Conservation (phyloP, 139 green algal genomes). For the Chlorella sorokiniana region DNA sequence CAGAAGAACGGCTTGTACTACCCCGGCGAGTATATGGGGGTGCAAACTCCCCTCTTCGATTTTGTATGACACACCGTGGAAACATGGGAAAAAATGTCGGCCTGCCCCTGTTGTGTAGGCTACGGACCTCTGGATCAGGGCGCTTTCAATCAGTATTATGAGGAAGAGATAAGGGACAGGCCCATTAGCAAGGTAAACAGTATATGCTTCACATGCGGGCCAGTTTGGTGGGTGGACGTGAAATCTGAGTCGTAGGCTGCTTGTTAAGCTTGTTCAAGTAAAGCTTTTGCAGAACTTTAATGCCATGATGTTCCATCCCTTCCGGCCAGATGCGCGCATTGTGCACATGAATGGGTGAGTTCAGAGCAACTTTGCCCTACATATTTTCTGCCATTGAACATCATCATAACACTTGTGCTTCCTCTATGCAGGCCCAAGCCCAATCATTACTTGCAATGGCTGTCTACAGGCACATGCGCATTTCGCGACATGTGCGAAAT, state of each 20-base stretch:
- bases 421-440: slow-evolving; percentile 16
- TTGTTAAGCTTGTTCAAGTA: neutral
- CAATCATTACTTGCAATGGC: slow-evolving; percentile 18
- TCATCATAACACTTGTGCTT: neutral
- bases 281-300: slow-evolving; percentile 14
- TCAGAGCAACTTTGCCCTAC: neutral
- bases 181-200: slow-evolving; percentile 9
- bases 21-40: neutral
- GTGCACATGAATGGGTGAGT: slow-evolving; percentile 24
- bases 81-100: neutral
- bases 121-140: slow-evolving; percentile 17
- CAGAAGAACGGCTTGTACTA: slow-evolving; percentile 24
- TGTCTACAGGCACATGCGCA: neutral
- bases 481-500: slow-evolving; percentile 11
- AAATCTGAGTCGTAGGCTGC: neutral
- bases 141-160: slow-evolving; percentile 21
- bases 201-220: neutral
- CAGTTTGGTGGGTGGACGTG: neutral
- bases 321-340: slow-evolving; percentile 15
- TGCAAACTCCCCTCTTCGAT: neutral
- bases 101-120: neutral
- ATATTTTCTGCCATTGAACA: neutral
- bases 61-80: neutral
- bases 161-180: slow-evolving; percentile 12
- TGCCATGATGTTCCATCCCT: slow-evolving; percentile 21